Evolutionary conservation across 371 early-diverging fungal species (phyloP).

Genomic region (Cokeromyces recurvatus): DNA sequence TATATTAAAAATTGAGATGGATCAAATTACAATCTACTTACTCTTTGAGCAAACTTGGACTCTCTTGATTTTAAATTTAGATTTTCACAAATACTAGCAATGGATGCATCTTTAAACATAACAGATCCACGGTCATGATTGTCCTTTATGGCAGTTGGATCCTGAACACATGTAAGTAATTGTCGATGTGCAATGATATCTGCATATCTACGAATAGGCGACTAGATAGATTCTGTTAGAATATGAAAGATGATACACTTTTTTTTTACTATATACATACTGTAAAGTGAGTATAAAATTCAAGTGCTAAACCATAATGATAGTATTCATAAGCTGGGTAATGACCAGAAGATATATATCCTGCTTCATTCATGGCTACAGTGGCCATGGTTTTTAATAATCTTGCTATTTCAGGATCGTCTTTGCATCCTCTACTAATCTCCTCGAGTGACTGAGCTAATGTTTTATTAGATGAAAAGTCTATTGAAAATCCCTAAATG

Average conservation of each 20-base stretch:
- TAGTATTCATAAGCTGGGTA: conserved; percentile 42
- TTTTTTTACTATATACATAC: conserved; percentile 20
- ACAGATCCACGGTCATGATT: conserved; percentile 11
- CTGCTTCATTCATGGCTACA: conserved; percentile 75
- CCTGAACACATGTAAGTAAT: conserved; percentile 47
- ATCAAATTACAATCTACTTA: too few species aligned
- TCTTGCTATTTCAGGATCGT: conserved; percentile 53
- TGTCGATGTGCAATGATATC: conserved; percentile 96
- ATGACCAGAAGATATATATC: conserved; percentile 58
- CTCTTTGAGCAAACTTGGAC: conserved; percentile 70
- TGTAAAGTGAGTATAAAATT: conserved; percentile 93
- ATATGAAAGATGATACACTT: not conserved
- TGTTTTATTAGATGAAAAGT: conserved; percentile 61
- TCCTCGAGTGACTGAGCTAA: conserved; percentile 56
- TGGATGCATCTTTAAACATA: conserved; percentile 39
- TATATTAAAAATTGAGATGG: too few species aligned
- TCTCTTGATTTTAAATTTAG: conserved; percentile 70
- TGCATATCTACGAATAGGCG: conserved; percentile 98
- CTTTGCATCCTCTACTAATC: conserved; percentile 27
- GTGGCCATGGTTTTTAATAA: conserved; percentile 74
- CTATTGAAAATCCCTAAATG: conserved; percentile 51
- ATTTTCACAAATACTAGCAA: conserved; percentile 50
- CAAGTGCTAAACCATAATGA: conserved; percentile 88
- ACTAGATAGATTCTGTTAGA: conserved; percentile 42
- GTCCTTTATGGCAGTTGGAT: conserved; percentile 16